phyloP scores from a whole-genome alignment of 768 basidiomycete genomes.

The Tylopilus vinaceipallidus region DNA sequence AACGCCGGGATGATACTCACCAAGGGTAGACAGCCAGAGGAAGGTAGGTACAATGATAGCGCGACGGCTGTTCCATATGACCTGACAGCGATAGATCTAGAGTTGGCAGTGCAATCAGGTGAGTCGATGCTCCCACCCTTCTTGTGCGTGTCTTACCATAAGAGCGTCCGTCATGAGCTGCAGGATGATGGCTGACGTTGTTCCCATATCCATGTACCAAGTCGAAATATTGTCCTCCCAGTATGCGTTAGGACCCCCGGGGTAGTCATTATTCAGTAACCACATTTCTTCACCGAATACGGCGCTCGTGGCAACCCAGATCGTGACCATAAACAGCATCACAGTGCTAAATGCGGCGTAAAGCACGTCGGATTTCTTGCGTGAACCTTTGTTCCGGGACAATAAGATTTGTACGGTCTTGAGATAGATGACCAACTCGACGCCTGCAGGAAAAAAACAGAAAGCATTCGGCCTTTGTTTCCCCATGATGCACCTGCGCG shows the following conservation, averaged over 20 bases:
- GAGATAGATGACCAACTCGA: conserved; percentile 26
- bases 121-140: not conserved
- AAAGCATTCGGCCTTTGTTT: no score
- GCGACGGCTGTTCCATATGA: conserved; percentile 30
- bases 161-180: conserved; percentile 37
- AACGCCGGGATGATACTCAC: conserved; percentile 5
- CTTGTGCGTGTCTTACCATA: conserved; percentile 11
- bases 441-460: conserved; percentile 15
- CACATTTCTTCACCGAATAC: conserved; percentile 35
- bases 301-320: conserved; percentile 23
- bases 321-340: conserved; percentile 29
- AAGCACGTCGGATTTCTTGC: conserved; percentile 12
- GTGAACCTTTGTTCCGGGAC: not conserved
- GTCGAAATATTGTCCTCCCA: conserved; percentile 19
- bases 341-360: conserved; percentile 26
- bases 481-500: not conserved
- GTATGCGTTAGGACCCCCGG: conserved; percentile 36
- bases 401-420: conserved; percentile 17
- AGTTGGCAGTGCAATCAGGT: conserved; percentile 12
- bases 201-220: conserved; percentile 31
- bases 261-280: conserved; percentile 32
- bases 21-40: conserved; percentile 24
- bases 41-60: conserved; percentile 13
- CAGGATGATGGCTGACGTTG: conserved; percentile 22
- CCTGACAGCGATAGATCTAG: conserved; percentile 40